Percentiles rank a stretch among this genome's conserved stretches.
phyloP scores from a whole-genome alignment of 176 grass and related monocot species.

The Raddia guianensis region DNA sequence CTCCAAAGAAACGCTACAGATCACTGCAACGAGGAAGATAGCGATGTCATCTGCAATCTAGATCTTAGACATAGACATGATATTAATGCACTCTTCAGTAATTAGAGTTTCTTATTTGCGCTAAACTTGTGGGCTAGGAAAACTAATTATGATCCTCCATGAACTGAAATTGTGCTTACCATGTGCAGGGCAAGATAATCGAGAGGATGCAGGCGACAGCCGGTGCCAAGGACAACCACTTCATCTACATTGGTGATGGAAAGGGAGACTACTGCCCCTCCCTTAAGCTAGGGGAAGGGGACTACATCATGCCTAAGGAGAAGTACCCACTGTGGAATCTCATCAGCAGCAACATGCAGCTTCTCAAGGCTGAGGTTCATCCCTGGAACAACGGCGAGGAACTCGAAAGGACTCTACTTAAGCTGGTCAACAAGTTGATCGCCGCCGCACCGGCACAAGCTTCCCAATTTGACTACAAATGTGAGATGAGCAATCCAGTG shows the following conservation, averaged over 20 bases:
- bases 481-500: constrained; percentile 47
- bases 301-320: constrained; percentile 83
- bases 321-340: constrained; percentile 68
- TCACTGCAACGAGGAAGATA: not conserved
- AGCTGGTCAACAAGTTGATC: constrained; percentile 53
- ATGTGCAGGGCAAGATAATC: constrained; percentile 69
- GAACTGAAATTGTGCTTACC: constrained; percentile 33
- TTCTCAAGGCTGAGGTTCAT: constrained; percentile 68
- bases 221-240: constrained; percentile 37
- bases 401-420: constrained; percentile 52
- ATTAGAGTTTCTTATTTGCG: not conserved
- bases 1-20: not conserved
- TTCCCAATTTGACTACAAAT: constrained; percentile 57
- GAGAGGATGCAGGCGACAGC: constrained; percentile 53
- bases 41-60: constrained; percentile 15
- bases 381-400: constrained; percentile 58
- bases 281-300: constrained; percentile 66
- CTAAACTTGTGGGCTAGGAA: constrained; percentile 16
- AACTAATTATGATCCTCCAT: not conserved
- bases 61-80: constrained; percentile 15
- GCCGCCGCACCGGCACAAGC: constrained; percentile 27
- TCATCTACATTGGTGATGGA: constrained; percentile 80
- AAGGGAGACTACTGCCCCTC: constrained; percentile 79
- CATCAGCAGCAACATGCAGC: constrained; percentile 58
- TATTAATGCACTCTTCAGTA: not conserved